phyloP scores from a whole-genome alignment of 1,284 basidiomycete species.

The Flammula alnicola region DNA sequence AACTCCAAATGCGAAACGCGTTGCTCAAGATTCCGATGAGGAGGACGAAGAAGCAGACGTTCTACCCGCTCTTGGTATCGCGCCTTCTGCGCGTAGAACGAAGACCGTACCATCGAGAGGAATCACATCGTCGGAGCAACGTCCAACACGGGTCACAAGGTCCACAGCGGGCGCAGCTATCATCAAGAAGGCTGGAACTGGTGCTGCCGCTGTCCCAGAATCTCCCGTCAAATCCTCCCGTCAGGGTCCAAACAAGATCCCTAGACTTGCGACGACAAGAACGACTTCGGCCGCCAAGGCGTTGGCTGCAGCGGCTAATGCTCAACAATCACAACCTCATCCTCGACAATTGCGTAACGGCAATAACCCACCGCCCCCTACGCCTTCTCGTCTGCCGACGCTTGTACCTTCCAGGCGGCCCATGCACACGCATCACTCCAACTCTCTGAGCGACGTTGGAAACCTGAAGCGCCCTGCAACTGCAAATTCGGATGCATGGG shows the following conservation, averaged over 20 bases:
- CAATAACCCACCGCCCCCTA: conserved; percentile 58
- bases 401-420: conserved; percentile 60
- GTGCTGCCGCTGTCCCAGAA: conserved; percentile 38
- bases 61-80: conserved; percentile 62
- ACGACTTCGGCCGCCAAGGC: conserved; percentile 48
- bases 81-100: conserved; percentile 45
- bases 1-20: conserved; percentile 77
- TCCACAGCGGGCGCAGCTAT: conserved; percentile 62
- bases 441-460: conserved; percentile 56
- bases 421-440: conserved; percentile 42
- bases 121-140: conserved; percentile 66
- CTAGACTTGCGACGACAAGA: conserved; percentile 62
- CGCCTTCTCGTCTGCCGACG: conserved; percentile 76
- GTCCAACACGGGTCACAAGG: conserved; percentile 72
- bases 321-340: conserved; percentile 33
- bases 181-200: conserved; percentile 49
- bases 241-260: conserved; percentile 76
- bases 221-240: conserved; percentile 44
- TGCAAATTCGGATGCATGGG: conserved; percentile 66
- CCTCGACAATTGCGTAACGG: conserved; percentile 34
- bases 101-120: conserved; percentile 49
- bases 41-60: conserved; percentile 66
- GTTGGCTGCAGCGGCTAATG: conserved; percentile 46
- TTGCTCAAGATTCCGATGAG: conserved; percentile 61
- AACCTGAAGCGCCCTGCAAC: conserved; percentile 38